Percentiles rank a stretch among this genome's conserved stretches.
Evolutionary conservation across 1,284 basidiomycete species (phyloP).

Genomic region (Heterobasidion occidentale): DNA sequence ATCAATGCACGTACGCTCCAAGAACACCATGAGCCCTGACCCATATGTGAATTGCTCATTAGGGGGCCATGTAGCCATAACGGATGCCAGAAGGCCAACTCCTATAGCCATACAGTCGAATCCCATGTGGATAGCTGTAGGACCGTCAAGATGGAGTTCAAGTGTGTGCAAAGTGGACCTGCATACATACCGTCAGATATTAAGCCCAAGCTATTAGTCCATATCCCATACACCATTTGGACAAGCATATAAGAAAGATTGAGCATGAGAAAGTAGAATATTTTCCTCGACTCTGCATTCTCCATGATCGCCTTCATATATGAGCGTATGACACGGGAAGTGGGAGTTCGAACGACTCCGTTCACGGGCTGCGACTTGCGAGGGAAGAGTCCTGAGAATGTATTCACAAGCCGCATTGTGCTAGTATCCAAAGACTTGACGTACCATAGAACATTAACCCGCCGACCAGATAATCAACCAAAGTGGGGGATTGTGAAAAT

Average conservation of each 20-base stretch:
- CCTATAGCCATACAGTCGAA: conserved; percentile 98
- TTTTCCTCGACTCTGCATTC: conserved; percentile 88
- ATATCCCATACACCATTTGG: conserved; percentile 93
- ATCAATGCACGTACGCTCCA: neutral
- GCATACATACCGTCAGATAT: conserved; percentile 84
- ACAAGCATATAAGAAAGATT: conserved; percentile 96
- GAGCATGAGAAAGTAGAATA: conserved; percentile 94
- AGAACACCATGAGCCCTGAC: conserved; percentile 30
- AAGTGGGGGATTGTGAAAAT: conserved; percentile 46
- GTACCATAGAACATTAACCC: conserved; percentile 52
- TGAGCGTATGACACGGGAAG: conserved; percentile 52
- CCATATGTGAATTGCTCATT: conserved; percentile 96
- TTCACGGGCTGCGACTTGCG: conserved; percentile 34
- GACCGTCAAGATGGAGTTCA: conserved; percentile 1
- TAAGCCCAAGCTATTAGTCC: conserved; percentile 95
- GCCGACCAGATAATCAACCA: conserved; percentile 45
- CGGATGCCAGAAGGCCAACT: conserved; percentile 92
- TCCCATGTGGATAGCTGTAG: conserved; percentile 95
- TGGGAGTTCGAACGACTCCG: conserved; percentile 42
- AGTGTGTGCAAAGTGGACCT: neutral
- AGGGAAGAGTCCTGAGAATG: conserved; percentile 47
- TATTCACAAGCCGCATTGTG: too few relatives aligned
- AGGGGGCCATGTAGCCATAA: conserved; percentile 97
- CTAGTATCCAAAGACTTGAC: conserved; percentile 13
- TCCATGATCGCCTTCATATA: conserved; percentile 86